Conservation (phyloP, 257 asterid species). For the Solanum bulbocastanum region DNA sequence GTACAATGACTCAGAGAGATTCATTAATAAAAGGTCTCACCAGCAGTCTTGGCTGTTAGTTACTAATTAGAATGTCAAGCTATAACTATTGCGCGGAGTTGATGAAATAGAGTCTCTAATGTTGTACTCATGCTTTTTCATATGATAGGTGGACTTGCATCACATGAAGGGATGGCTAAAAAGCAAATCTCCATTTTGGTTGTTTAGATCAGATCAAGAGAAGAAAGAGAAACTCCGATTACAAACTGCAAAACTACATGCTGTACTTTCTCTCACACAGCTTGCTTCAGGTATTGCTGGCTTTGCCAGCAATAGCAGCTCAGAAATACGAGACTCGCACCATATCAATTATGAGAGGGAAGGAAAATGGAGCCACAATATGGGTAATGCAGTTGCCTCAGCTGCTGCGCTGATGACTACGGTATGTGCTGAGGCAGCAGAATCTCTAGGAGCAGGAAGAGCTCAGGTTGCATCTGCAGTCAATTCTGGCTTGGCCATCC, state of each 20-base stretch:
- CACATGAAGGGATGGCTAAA: conserved; percentile 34
- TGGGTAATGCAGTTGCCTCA: conserved; percentile 34
- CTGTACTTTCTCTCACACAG: conserved; percentile 56
- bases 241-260: conserved; percentile 45
- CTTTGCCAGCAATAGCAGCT: conserved; percentile 22
- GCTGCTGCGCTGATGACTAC: conserved; percentile 54
- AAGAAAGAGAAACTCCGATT: conserved; percentile 45
- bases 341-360: conserved; percentile 3
- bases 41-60: not conserved
- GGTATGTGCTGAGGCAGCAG: conserved; percentile 66
- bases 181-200: conserved; percentile 18
- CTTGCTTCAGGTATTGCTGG: conserved; percentile 73
- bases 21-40: not conserved
- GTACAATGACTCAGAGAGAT: not conserved
- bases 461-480: conserved; percentile 44
- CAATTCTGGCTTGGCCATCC: conserved; percentile 54
- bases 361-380: conserved; percentile 15
- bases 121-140: not conserved
- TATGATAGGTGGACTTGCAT: conserved; percentile 22
- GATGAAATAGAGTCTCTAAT: not conserved
- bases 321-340: conserved; percentile 9
- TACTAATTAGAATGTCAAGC: not conserved
- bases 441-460: conserved; percentile 43
- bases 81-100: not conserved
- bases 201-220: conserved; percentile 29